Conservation (phyloP, 495 filamentous ascomycete genomes). For the Chaetomidium leptoderma region DNA sequence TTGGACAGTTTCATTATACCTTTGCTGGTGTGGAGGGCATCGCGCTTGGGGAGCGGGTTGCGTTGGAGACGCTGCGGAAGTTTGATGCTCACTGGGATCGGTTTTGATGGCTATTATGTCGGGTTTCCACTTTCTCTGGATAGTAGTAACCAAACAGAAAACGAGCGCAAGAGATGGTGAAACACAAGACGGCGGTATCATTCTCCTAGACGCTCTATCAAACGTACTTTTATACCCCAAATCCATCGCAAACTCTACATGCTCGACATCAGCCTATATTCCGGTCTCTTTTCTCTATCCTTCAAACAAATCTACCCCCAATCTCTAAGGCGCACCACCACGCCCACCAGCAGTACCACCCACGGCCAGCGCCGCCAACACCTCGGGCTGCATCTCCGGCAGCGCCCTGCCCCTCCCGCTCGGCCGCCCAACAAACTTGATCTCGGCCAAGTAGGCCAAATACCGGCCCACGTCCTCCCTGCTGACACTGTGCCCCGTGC, state of each 20-base stretch:
- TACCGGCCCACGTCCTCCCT: conserved; percentile 68
- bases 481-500: conserved; percentile 59
- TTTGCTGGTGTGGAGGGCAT: conserved; percentile 28
- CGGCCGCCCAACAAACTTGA: conserved; percentile 65
- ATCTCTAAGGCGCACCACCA: conserved; percentile 25
- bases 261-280: neutral
- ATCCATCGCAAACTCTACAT: neutral
- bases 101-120: no score
- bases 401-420: conserved; percentile 44
- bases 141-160: no score
- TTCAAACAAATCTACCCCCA: neutral
- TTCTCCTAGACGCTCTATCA: no score
- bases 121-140: no score
- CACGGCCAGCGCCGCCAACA: conserved; percentile 43
- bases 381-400: conserved; percentile 49
- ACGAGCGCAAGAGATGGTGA: no score
- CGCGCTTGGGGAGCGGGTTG: conserved; percentile 25
- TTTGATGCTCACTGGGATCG: conserved; percentile 29
- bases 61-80: conserved; percentile 21
- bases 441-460: conserved; percentile 63
- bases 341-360: conserved; percentile 30
- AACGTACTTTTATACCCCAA: no score
- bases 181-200: no score
- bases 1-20: conserved; percentile 29
- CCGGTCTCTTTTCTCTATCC: conserved; percentile 1